A percentile compares a stretch with the other conserved stretches of the same genome.
phyloP scores from a whole-genome alignment of 306 rosid species.

The Dryas octopetala region DNA sequence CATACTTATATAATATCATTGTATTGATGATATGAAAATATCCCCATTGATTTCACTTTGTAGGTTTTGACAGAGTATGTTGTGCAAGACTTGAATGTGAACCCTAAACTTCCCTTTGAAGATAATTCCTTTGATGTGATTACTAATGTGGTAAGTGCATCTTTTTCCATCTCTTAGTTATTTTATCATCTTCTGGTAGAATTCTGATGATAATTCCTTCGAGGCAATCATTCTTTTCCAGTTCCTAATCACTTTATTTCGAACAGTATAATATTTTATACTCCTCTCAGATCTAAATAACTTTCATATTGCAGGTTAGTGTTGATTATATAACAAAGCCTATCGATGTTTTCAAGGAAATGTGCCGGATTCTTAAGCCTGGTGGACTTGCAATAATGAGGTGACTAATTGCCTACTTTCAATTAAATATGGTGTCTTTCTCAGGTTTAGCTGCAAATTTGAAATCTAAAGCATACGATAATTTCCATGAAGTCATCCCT shows the following conservation, averaged over 20 bases:
- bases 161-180: slow-evolving; percentile 1
- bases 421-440: not conserved
- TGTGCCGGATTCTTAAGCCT: slow-evolving; percentile 67
- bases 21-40: not conserved
- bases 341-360: slow-evolving; percentile 70
- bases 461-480: not conserved
- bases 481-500: no score
- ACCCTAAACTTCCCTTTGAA: slow-evolving; percentile 64
- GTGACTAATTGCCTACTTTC: slow-evolving; percentile 29
- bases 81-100: slow-evolving; percentile 71
- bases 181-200: not conserved
- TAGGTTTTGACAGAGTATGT: slow-evolving; percentile 69
- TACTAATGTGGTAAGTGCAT: slow-evolving; percentile 64
- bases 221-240: not conserved
- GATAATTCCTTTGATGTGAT: slow-evolving; percentile 71
- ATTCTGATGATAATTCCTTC: not conserved
- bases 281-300: not conserved
- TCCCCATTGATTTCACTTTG: slow-evolving; percentile 17
- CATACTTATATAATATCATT: not conserved
- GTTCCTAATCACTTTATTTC: not conserved
- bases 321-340: slow-evolving; percentile 80
- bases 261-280: not conserved
- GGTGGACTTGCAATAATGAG: slow-evolving; percentile 80
- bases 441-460: not conserved
- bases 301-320: slow-evolving; percentile 56